Percentiles rank a stretch among this genome's conserved stretches.
Evolutionary conservation across 2,329 filamentous ascomycete genomes (phyloP).

Genomic region (Fusarium abutilonis): DNA sequence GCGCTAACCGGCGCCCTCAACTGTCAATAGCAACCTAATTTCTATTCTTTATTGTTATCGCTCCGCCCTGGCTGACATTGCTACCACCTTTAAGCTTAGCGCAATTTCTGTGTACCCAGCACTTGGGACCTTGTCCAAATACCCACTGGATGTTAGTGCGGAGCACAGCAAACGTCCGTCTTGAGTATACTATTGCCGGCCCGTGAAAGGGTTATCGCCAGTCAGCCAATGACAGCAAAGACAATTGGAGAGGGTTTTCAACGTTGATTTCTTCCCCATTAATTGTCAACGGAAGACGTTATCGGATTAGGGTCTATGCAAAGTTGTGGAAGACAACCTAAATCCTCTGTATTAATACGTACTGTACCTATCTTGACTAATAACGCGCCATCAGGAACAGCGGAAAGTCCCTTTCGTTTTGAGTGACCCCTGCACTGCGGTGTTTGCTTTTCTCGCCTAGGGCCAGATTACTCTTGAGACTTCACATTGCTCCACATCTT

Average conservation of each 20-base stretch:
- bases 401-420: slow-evolving; percentile 25
- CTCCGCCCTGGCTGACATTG: not conserved
- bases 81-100: not conserved
- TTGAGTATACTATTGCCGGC: slow-evolving; percentile 3
- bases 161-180: not conserved
- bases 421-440: slow-evolving; percentile 39
- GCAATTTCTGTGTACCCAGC: slow-evolving; percentile 1
- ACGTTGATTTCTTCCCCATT: slow-evolving; percentile 12
- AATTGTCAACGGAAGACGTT: slow-evolving; percentile 20
- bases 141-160: slow-evolving; percentile 8
- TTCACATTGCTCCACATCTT: slow-evolving; percentile 35
- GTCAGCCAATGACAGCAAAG: slow-evolving; percentile 31
- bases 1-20: slow-evolving; percentile 16
- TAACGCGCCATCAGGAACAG: slow-evolving; percentile 33
- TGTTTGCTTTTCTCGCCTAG: slow-evolving; percentile 32
- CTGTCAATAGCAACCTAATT: slow-evolving; percentile 33
- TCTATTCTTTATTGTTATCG: slow-evolving; percentile 17
- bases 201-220: not conserved
- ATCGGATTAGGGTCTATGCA: slow-evolving; percentile 24
- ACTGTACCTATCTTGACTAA: slow-evolving; percentile 9
- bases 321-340: slow-evolving; percentile 2
- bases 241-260: not conserved
- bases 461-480: slow-evolving; percentile 20
- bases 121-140: slow-evolving; percentile 14
- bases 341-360: not conserved